Base-by-base conservation (phyloP, 148 eudicot genomes). In the Camellia granthamiana region DNA sequence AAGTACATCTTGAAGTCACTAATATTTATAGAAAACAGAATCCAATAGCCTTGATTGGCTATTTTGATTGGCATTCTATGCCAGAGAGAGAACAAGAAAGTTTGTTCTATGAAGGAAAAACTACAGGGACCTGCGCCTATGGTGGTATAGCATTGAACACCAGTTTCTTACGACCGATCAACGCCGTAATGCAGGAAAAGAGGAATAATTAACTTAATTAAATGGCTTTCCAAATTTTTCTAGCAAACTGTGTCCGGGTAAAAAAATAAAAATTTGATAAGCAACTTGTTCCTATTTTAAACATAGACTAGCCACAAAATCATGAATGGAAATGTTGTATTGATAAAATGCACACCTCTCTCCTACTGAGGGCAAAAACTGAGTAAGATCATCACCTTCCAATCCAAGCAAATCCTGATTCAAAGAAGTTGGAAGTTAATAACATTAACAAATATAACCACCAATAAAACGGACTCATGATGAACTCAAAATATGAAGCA, bases 371-470 rank as follows among this genome's bases (percentile, higher is more conserved):
- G 97, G 89, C 86, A 89, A 79, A 71, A 93, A 95, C 84, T 85
- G 90, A 79, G 86, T 64, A 59, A 91, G 81, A 56, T 90, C 89
- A 80, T 90, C 91, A 78, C 87, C 93, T 77, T 95, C 99, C 86
- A 95, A 85, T 78, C 91, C 97, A 85, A 95, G 91, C 86, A 95
- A 90, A 21, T 92, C 99, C 98, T 95, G 85, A 61, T 60, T 71
- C 68, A 81, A 58, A 81, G 51, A 74, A 43, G 61, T 71, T 21
- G 44, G 75, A 47, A 41, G 62, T 46, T 72, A 61, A 56, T 43
- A n/a, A 64, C 9, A 21, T 10, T 23, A 78, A 78, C 23, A 76
- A 41, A 69, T 44, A 38, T 60, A 77, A 46, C 46, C 51, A 62
- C 14, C 16, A 59, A 47, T 66, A 1, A 44, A 43, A 41, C 30